A percentile compares a stretch with the other conserved stretches of the same genome.
phyloP scores from a whole-genome alignment of 768 basidiomycete genomes.

The Mycena crocata region DNA sequence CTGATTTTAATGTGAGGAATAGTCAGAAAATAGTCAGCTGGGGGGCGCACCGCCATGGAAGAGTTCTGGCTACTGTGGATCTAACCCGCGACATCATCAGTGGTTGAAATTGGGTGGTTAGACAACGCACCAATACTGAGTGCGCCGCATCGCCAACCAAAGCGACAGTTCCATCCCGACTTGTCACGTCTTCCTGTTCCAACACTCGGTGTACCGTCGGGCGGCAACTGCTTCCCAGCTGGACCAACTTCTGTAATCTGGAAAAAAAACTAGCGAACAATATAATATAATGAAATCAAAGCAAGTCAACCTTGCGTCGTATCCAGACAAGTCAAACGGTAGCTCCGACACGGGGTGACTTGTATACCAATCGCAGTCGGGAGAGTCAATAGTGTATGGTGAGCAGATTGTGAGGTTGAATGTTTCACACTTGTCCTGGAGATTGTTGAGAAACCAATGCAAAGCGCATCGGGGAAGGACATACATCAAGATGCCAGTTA shows the following conservation, averaged over 20 bases:
- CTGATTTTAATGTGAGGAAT: conserved; percentile 31
- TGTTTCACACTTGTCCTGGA: background rate
- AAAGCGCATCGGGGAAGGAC: background rate
- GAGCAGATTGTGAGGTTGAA: conserved; percentile 19
- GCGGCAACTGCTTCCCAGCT: conserved; percentile 4
- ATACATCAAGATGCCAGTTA: conserved; percentile 15
- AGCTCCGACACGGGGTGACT: background rate
- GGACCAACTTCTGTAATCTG: conserved; percentile 18
- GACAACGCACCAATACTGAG: conserved; percentile 47
- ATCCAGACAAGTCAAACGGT: conserved; percentile 17
- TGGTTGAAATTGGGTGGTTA: background rate
- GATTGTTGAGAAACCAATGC: background rate
- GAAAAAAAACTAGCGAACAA: background rate
- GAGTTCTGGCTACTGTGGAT: conserved; percentile 59
- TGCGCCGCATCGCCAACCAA: conserved; percentile 58
- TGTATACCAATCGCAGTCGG: conserved; percentile 13
- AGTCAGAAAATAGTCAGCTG: background rate
- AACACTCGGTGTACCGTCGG: conserved; percentile 23
- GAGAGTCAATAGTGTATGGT: background rate
- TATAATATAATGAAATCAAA: background rate
- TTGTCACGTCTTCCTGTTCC: conserved; percentile 46
- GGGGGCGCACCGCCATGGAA: conserved; percentile 49
- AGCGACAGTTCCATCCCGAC: conserved; percentile 46
- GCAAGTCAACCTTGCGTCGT: conserved; percentile 14
- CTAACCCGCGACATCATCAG: conserved; percentile 28